These are phyloP conservation scores for Fusarium tuaranense DNA, from an alignment of 2,329 filamentous ascomycete species.

Conservation along the genomic window DNA sequence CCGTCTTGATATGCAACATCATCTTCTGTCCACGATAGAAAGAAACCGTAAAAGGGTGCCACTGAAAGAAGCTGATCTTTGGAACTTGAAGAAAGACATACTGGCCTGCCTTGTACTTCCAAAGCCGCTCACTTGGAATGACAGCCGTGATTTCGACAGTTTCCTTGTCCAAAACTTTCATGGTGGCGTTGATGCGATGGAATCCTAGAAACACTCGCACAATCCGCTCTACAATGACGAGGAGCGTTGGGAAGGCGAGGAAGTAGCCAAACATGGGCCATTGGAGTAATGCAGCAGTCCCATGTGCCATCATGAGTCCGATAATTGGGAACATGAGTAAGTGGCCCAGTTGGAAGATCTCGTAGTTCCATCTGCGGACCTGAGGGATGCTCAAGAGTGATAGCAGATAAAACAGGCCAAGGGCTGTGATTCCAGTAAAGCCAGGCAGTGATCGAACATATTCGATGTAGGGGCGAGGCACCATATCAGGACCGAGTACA, in stretches of 20 bases:
- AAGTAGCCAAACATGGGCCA: slow-evolving; percentile 69
- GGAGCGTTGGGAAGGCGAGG: slow-evolving; percentile 63
- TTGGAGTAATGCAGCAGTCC: slow-evolving; percentile 62
- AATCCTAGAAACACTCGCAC: slow-evolving; percentile 62
- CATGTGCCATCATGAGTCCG: slow-evolving; percentile 66
- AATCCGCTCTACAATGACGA: slow-evolving; percentile 62
- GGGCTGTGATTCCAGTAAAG: slow-evolving; percentile 61
- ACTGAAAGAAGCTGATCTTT: slow-evolving; percentile 64
- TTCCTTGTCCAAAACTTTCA: slow-evolving; percentile 63
- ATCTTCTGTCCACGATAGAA: slow-evolving; percentile 64
- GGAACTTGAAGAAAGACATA: slow-evolving; percentile 69
- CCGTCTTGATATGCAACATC: slow-evolving; percentile 68
- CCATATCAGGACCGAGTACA: slow-evolving; percentile 57
- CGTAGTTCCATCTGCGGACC: slow-evolving; percentile 64
- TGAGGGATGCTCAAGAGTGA: slow-evolving; percentile 62
- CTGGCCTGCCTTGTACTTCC: slow-evolving; percentile 67
- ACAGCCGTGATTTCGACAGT: slow-evolving; percentile 62
- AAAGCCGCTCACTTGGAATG: slow-evolving; percentile 61
- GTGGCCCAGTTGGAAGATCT: slow-evolving; percentile 68
- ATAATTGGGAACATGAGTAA: slow-evolving; percentile 70
- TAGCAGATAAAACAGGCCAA: slow-evolving; percentile 63
- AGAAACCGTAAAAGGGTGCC: slow-evolving; percentile 71
- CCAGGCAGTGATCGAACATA: slow-evolving; percentile 62
- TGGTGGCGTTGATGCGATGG: slow-evolving; percentile 58
- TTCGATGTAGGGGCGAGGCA: slow-evolving; percentile 57